phyloP scores from a whole-genome alignment of 495 filamentous ascomycete genomes.

The Umbilicaria muhlenbergii region DNA sequence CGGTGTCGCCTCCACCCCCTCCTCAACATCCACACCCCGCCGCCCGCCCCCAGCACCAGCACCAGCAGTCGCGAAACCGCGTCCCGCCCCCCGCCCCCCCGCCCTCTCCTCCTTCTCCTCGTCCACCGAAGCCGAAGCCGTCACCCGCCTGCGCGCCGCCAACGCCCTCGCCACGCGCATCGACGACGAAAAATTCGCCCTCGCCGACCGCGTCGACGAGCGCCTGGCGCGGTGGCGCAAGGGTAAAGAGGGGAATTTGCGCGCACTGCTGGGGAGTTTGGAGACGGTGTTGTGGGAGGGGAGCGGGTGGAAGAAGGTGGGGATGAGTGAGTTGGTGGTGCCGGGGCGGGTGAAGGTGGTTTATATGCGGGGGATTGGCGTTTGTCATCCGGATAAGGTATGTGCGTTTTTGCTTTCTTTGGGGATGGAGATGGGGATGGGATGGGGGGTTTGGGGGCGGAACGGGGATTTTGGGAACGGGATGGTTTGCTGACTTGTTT shows the following conservation, averaged over 20 bases:
- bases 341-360: slow-evolving; percentile 86
- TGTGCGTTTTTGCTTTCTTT: slow-evolving; percentile 15
- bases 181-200: slow-evolving; percentile 83
- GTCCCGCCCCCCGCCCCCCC: slow-evolving; percentile 18
- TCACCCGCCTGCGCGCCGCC: slow-evolving; percentile 61
- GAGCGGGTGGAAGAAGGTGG: slow-evolving; percentile 92
- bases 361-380: slow-evolving; percentile 98
- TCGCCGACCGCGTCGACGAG: slow-evolving; percentile 70
- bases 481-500: background rate
- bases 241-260: slow-evolving; percentile 82
- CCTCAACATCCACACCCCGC: slow-evolving; percentile 19
- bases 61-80: slow-evolving; percentile 22
- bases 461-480: background rate
- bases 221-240: slow-evolving; percentile 63
- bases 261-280: slow-evolving; percentile 74
- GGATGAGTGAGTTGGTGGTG: slow-evolving; percentile 79
- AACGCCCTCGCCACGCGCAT: slow-evolving; percentile 69
- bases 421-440: background rate
- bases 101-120: slow-evolving; percentile 2
- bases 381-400: slow-evolving; percentile 98
- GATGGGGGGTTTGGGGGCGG: background rate
- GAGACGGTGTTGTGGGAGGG: slow-evolving; percentile 84
- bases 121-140: slow-evolving; percentile 33
- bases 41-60: slow-evolving; percentile 19
- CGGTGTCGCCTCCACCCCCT: slow-evolving; percentile 33